Conservation (phyloP, 2,329 filamentous ascomycete genomes). For the Scleromitrula shiraiana region DNA sequence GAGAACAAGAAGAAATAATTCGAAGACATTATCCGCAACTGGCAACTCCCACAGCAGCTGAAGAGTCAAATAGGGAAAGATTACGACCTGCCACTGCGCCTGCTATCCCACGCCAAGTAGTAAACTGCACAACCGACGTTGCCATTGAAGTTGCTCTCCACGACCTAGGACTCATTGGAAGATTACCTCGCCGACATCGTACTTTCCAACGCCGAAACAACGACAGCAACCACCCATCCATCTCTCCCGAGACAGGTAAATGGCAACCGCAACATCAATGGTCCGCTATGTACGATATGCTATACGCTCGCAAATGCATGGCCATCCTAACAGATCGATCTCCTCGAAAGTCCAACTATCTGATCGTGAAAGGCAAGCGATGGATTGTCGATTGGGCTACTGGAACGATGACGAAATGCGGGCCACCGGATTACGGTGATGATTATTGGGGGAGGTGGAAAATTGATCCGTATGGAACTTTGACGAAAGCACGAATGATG, state of each 20-base stretch:
- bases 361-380: conserved; percentile 48
- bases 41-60: background rate
- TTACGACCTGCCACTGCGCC: background rate
- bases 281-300: conserved; percentile 47
- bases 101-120: background rate
- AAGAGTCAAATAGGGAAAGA: background rate
- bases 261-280: conserved; percentile 49
- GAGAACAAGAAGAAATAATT: conserved; percentile 22
- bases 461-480: background rate
- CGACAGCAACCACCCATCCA: conserved; percentile 16
- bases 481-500: background rate
- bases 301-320: conserved; percentile 53
- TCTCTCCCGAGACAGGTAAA: conserved; percentile 36
- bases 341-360: conserved; percentile 49
- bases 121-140: background rate
- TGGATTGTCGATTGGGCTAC: conserved; percentile 54
- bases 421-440: conserved; percentile 47
- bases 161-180: conserved; percentile 2
- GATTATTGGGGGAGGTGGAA: conserved; percentile 7
- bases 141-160: background rate
- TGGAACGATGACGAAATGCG: conserved; percentile 45
- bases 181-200: background rate
- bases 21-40: conserved; percentile 18
- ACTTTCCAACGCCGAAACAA: background rate
- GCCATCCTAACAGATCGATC: conserved; percentile 48